Conservation (phyloP, 805 yeast species). For the Phaffomyces antillensis region DNA sequence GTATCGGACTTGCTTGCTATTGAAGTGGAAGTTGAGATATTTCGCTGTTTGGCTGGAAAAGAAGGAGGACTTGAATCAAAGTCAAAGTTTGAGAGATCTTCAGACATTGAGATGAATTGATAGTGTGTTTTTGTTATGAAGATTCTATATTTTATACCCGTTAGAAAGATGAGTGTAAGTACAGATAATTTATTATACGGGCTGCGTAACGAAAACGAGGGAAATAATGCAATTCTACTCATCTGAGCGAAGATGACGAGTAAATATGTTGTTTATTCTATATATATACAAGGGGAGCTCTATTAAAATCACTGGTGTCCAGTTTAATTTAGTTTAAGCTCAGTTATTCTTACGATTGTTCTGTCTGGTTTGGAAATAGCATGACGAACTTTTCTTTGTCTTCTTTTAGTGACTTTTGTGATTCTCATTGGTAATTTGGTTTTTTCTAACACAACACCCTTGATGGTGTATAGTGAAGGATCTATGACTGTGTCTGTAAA, state of each 20-base stretch:
- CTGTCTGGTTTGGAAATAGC: slow-evolving; percentile 60
- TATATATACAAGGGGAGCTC: not conserved
- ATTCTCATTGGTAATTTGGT: slow-evolving; percentile 72
- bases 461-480: slow-evolving; percentile 47
- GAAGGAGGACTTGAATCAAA: not conserved
- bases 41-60: not conserved
- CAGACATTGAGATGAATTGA: not conserved
- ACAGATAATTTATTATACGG: not conserved
- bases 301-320: not conserved
- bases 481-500: slow-evolving; percentile 50
- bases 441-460: slow-evolving; percentile 80
- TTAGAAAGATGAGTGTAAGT: too few relatives aligned
- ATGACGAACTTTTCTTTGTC: slow-evolving; percentile 70
- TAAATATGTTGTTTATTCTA: not conserved
- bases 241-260: too few relatives aligned
- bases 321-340: slow-evolving; percentile 46
- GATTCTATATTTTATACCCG: too few relatives aligned
- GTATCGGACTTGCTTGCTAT: not conserved
- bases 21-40: not conserved
- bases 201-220: not conserved
- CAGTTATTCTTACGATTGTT: slow-evolving; percentile 72
- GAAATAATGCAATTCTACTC: too few relatives aligned
- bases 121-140: too few relatives aligned
- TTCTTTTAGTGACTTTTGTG: slow-evolving; percentile 69
- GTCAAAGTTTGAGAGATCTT: not conserved